phyloP scores from a whole-genome alignment of 768 basidiomycete species.

The Boletus vermiculosoides region DNA sequence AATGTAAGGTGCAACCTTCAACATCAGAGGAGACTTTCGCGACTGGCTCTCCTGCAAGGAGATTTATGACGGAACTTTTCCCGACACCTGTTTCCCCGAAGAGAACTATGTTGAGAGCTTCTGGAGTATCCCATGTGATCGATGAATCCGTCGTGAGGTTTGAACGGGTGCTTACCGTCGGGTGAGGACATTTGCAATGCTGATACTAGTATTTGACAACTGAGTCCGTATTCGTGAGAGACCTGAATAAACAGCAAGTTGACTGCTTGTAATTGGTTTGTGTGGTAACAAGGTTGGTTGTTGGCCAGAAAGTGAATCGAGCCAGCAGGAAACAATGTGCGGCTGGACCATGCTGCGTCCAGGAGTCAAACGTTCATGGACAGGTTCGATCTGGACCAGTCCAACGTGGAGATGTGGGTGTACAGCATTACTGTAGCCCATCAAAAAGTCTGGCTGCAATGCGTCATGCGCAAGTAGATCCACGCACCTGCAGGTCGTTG shows the following conservation, averaged over 20 bases:
- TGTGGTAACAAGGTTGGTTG: constrained; percentile 1
- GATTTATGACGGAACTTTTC: constrained; percentile 47
- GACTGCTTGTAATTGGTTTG: not conserved
- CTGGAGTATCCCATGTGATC: not conserved
- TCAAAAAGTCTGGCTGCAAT: not conserved
- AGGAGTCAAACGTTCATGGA: constrained; percentile 3
- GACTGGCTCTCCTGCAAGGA: constrained; percentile 31
- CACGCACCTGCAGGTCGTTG: constrained; percentile 14
- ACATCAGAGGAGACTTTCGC: constrained; percentile 35
- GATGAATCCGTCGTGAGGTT: not conserved
- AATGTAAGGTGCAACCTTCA: constrained; percentile 35
- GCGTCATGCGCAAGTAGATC: constrained; percentile 18
- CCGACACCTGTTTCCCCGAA: constrained; percentile 35
- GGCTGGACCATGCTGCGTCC: not conserved
- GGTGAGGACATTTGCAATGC: constrained; percentile 18
- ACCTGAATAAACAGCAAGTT: not conserved
- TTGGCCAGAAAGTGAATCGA: constrained; percentile 2
- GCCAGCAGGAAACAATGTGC: constrained; percentile 4
- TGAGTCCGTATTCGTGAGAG: constrained; percentile 12
- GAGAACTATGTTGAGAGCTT: constrained; percentile 29
- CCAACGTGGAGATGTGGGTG: constrained; percentile 14
- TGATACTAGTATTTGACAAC: not conserved
- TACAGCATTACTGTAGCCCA: constrained; percentile 16
- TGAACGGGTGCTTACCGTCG: constrained; percentile 12
- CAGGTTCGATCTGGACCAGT: constrained; percentile 9